Evolutionary conservation across 2,329 filamentous ascomycete species (phyloP), one percentile per base, ranked within the genome.

Genomic region (Ilyonectria mors-panacis): DNA sequence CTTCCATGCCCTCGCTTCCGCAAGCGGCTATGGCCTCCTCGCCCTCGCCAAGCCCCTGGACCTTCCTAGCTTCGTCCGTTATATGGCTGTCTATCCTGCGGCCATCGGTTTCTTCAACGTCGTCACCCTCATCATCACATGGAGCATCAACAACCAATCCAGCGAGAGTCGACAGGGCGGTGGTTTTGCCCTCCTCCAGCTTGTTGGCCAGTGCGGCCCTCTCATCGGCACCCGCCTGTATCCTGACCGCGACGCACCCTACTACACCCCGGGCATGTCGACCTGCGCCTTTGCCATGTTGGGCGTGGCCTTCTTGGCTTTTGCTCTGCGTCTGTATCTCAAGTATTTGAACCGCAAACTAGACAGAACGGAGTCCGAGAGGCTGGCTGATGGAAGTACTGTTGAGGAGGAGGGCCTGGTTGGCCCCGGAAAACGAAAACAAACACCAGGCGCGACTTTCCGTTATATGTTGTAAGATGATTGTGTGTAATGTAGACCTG

Each of bases 111-210:
- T 97, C 81, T 95, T 97, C 84, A 91, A 88, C 66, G 92, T 94
- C 21, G 92, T 97, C 64, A 94, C 94, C 0, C 86, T 97, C 35
- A 92, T 95, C 72, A 93, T 97, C 63, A 92, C 93, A 2, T 97
- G 94, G 94, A 93, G 89, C 39, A 88, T 97, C 76, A 97, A 97
- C 77, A 97, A 97, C 79, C 93, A 96, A 77, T 82, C 87, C 59
- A 89, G 85, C 13, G 89, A 91, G 68, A 88, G 88, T 58, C 88
- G 89, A 7, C 92, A 93, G 71, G 93, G 93, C 0, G 89, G 89
- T 1, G 93, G 92, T 1, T 93, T 97, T 75, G 93, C 92, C 1
- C 85, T 97, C 35, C 80, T 98, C 76, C 95, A 97, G 79, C 76
- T 94, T 39, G 86, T 97, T 15, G 95, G 94, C 1, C 94, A 97